Conservation (phyloP, 345 rosid species). For the Eucalyptus viminalis region DNA sequence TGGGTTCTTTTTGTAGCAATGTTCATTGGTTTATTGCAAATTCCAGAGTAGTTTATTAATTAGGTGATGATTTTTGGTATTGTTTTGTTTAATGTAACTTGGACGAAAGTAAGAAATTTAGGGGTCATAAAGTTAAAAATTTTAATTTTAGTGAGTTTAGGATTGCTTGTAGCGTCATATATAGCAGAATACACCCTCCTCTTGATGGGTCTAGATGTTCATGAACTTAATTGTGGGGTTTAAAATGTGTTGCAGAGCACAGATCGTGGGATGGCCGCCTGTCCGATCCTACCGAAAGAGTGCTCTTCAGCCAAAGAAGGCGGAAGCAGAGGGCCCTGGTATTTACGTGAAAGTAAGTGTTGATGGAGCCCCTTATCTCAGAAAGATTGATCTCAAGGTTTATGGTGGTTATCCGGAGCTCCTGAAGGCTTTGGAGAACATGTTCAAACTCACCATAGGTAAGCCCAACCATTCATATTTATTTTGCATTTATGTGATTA, state of each 20-base stretch:
- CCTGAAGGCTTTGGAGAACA: slow-evolving; percentile 48
- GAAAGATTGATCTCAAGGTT: slow-evolving; percentile 62
- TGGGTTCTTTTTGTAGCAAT: not conserved
- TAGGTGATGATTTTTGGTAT: not conserved
- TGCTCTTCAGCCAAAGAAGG: slow-evolving; percentile 28
- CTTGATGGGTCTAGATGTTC: not conserved
- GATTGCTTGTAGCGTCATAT: not conserved
- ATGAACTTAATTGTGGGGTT: not conserved
- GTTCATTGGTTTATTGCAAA: not conserved
- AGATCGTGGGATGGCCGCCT: slow-evolving; percentile 81
- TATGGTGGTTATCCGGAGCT: slow-evolving; percentile 45
- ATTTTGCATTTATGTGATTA: not conserved
- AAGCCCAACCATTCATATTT: not conserved
- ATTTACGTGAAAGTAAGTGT: slow-evolving; percentile 73
- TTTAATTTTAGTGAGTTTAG: not conserved
- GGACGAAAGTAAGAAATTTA: not conserved
- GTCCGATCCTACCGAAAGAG: slow-evolving; percentile 55
- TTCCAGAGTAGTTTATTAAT: not conserved
- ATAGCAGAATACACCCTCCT: not conserved
- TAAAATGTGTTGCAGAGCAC: slow-evolving; percentile 23
- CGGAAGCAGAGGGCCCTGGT: slow-evolving; percentile 30
- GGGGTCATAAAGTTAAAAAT: not conserved
- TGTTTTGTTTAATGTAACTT: not conserved
- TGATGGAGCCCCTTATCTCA: slow-evolving; percentile 82
- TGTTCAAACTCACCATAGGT: slow-evolving; percentile 68